A percentile compares a stretch with the other conserved stretches of the same genome.
phyloP scores from a whole-genome alignment of 2,329 filamentous ascomycete genomes.

The Aspergillus novofumigatus region DNA sequence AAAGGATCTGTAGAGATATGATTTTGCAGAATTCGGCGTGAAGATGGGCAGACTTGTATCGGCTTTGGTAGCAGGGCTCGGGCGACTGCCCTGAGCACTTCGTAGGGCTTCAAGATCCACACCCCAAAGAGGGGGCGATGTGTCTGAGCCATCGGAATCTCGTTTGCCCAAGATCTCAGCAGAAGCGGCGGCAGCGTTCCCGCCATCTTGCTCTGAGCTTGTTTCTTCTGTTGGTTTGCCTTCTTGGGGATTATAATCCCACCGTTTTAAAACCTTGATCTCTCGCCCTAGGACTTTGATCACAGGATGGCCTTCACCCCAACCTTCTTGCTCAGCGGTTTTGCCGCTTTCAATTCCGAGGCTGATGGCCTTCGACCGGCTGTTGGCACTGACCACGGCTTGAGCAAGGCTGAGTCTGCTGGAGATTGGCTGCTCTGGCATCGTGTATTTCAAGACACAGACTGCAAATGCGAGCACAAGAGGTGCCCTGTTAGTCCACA shows the following conservation, averaged over 20 bases:
- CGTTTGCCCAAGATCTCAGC: constrained; percentile 12
- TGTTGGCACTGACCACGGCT: constrained; percentile 78
- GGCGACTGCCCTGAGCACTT: constrained; percentile 37
- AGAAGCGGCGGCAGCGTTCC: neutral
- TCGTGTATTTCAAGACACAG: constrained; percentile 69
- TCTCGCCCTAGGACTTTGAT: constrained; percentile 70
- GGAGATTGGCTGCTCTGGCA: constrained; percentile 81
- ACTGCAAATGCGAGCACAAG: constrained; percentile 77
- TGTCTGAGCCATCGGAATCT: constrained; percentile 3
- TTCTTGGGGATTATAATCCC: constrained; percentile 63
- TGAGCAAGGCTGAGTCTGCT: constrained; percentile 78
- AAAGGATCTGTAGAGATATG: constrained; percentile 53
- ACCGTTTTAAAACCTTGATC: constrained; percentile 69
- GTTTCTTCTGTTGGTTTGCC: constrained; percentile 30
- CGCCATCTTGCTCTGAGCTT: constrained; percentile 1
- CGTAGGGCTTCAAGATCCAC: constrained; percentile 55
- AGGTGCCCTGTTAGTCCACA: constrained; percentile 77
- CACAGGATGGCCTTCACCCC: constrained; percentile 70
- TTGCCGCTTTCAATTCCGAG: constrained; percentile 66
- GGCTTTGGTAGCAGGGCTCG: constrained; percentile 16
- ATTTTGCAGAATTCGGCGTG: constrained; percentile 63
- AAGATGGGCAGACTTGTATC: constrained; percentile 63
- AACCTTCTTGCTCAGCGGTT: constrained; percentile 65
- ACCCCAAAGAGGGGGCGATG: constrained; percentile 52
- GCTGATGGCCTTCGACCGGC: constrained; percentile 68